These are phyloP conservation scores for Sphaerulina musiva DNA, from an alignment of 2,329 filamentous ascomycete genomes.

Conservation along the genomic window DNA sequence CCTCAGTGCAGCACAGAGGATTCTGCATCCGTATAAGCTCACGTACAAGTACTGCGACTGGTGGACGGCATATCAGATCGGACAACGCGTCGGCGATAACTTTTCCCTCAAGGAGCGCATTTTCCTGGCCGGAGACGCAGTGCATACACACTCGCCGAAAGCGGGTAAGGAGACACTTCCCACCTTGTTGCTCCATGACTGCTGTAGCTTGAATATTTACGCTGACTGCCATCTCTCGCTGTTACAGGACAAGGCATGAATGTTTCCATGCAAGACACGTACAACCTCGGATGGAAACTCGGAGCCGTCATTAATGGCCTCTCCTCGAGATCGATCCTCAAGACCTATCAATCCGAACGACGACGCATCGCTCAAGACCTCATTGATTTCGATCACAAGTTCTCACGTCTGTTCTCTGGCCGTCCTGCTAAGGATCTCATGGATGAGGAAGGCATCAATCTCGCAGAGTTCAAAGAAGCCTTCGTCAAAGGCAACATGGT, in stretches of 20 bases:
- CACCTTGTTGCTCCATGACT: not conserved
- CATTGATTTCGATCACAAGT: conserved; percentile 55
- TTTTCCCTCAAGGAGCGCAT: conserved; percentile 57
- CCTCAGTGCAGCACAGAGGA: conserved; percentile 49
- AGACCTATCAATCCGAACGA: conserved; percentile 45
- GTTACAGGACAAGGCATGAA: not conserved
- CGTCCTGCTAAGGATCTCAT: conserved; percentile 54
- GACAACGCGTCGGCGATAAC: conserved; percentile 52
- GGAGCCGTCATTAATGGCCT: conserved; percentile 35
- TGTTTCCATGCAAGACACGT: conserved; percentile 8
- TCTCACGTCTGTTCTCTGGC: conserved; percentile 52
- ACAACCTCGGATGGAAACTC: conserved; percentile 30
- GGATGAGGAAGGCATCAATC: conserved; percentile 54
- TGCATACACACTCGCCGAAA: conserved; percentile 52
- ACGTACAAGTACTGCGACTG: conserved; percentile 52
- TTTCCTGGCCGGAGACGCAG: conserved; percentile 62
- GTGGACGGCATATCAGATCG: conserved; percentile 72
- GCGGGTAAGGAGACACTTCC: conserved; percentile 44
- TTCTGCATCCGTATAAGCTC: conserved; percentile 58
- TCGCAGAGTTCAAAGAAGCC: conserved; percentile 8
- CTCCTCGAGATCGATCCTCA: conserved; percentile 38
- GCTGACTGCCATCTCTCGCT: no score
- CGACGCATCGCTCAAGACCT: conserved; percentile 54
- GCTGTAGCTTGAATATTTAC: no score
- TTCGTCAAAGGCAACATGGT: conserved; percentile 30